Evolutionary conservation across 352 stramenopile genomes (phyloP), one percentile per base, ranked within the genome.

Genomic region (Peronospora destructor): DNA sequence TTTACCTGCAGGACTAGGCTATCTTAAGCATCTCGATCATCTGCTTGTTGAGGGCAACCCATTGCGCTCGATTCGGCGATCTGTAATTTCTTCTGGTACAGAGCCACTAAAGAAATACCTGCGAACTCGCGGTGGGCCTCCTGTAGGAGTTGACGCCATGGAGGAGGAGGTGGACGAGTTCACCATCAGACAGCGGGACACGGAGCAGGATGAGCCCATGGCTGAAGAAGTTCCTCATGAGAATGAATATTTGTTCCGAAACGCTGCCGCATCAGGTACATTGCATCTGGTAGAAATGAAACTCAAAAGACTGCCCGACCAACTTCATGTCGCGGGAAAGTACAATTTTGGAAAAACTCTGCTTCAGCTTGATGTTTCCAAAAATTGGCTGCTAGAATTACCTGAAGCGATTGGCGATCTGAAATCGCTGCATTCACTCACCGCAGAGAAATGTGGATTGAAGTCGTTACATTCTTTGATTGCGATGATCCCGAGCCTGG

Each of bases 21-120:
- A 90, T 25, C 45, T 90, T 10, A 87, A 87, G 52, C 68, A 86
- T 37, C 63, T 92, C 4, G 66, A 88, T 29, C 75, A 87, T 43
- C 60, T 92, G 9, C 46, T 85, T 28, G 74, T 88, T 21, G 78
- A 90, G 42, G 81, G 81, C 0, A 92, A 92, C 25, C 80, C 78
- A 0, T 50, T 92, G 26, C 76, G 79, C 8, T 79, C 78, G 6
- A 88, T 92, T 58, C 74, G 81, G 29, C 75, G 75, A 14, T 64
- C 74, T 2, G 59, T 88, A 6, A 77, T 92, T 43, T 73, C 69
- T 6, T 57, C 66, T 10, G 78, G 81, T 13, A 85, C 74, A 2
- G 69, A 90, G 47, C 56, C 76, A 1, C 55, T 93, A 4, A 91
- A 91, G 49, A 93, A 93, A 35, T 91, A 91, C 34, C 46, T 93